Conservation (phyloP, 2,329 filamentous ascomycete genomes). For the Rhinocladiella similis region DNA sequence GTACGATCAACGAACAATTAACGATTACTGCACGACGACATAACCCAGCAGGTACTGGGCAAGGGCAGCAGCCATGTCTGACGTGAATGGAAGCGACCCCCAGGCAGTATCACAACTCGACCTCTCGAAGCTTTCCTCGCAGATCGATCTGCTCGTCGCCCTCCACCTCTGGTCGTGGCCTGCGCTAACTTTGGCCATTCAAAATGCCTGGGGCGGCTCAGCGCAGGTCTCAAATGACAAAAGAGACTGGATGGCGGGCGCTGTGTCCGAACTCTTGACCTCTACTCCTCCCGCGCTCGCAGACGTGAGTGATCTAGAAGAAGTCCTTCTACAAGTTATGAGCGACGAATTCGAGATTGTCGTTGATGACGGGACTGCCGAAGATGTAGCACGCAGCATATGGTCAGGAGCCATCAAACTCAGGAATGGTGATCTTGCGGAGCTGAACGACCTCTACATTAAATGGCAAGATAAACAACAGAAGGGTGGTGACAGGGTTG, state of each 20-base stretch:
- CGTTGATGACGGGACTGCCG: constrained; percentile 84
- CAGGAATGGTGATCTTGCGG: constrained; percentile 27
- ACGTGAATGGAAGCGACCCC: background rate
- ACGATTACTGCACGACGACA: too few relatives aligned
- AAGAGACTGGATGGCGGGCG: constrained; percentile 93
- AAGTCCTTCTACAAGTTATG: constrained; percentile 85
- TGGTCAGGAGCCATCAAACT: constrained; percentile 66
- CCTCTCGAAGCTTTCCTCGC: constrained; percentile 57
- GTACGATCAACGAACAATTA: too few relatives aligned
- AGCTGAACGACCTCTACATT: constrained; percentile 62
- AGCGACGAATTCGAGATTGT: constrained; percentile 93
- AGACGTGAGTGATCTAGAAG: constrained; percentile 78
- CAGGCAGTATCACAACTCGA: constrained; percentile 4
- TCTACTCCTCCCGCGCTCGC: constrained; percentile 56
- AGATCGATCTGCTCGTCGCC: constrained; percentile 85
- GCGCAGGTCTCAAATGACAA: constrained; percentile 70
- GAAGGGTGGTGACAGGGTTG: constrained; percentile 37
- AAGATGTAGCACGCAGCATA: constrained; percentile 71
- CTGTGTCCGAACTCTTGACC: constrained; percentile 74
- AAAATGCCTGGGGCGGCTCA: constrained; percentile 76
- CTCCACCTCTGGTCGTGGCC: constrained; percentile 85
- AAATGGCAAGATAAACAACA: constrained; percentile 42
- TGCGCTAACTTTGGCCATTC: constrained; percentile 80
- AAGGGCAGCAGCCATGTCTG: constrained; percentile 13
- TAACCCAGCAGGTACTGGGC: too few relatives aligned